These are phyloP conservation scores for Aspergillus fijiensis DNA, from an alignment of 2,329 filamentous ascomycete genomes.

Conservation along the genomic window DNA sequence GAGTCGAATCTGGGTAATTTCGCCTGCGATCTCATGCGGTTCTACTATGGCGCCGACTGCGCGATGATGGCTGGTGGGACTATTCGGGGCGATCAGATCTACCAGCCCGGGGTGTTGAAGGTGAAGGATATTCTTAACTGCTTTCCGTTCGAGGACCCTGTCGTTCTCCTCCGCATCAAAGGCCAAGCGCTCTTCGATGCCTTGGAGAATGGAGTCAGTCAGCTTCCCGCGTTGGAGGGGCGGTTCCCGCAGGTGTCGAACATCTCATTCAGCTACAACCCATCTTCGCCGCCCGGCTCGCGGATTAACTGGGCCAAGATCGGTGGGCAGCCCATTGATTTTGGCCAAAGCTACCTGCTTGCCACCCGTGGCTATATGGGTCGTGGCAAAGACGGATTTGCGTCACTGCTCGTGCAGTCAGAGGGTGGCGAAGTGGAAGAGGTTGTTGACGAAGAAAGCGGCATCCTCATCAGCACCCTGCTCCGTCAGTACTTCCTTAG, in stretches of 20 bases:
- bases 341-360: slow-evolving; percentile 65
- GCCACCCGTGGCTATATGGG: slow-evolving; percentile 87
- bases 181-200: slow-evolving; percentile 75
- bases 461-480: slow-evolving; percentile 80
- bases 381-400: slow-evolving; percentile 82
- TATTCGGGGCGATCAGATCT: slow-evolving; percentile 84
- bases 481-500: slow-evolving; percentile 90
- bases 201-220: slow-evolving; percentile 77
- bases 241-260: slow-evolving; percentile 86
- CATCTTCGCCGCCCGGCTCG: slow-evolving; percentile 57
- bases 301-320: slow-evolving; percentile 65
- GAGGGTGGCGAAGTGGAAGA: slow-evolving; percentile 76
- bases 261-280: slow-evolving; percentile 73
- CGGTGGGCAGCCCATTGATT: slow-evolving; percentile 60
- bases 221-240: slow-evolving; percentile 79
- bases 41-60: slow-evolving; percentile 78
- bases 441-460: slow-evolving; percentile 81
- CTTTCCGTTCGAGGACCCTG: slow-evolving; percentile 90
- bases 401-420: slow-evolving; percentile 69
- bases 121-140: slow-evolving; percentile 83
- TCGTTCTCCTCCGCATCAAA: slow-evolving; percentile 70
- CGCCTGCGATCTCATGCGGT: slow-evolving; percentile 86
- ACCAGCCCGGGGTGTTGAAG: slow-evolving; percentile 73
- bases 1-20: slow-evolving; percentile 91
- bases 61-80: slow-evolving; percentile 82